Percentiles rank a stretch among this genome's conserved stretches.
These are phyloP conservation scores for Botryotinia convoluta DNA, from an alignment of 2,329 filamentous ascomycete species.

Conservation along the genomic window DNA sequence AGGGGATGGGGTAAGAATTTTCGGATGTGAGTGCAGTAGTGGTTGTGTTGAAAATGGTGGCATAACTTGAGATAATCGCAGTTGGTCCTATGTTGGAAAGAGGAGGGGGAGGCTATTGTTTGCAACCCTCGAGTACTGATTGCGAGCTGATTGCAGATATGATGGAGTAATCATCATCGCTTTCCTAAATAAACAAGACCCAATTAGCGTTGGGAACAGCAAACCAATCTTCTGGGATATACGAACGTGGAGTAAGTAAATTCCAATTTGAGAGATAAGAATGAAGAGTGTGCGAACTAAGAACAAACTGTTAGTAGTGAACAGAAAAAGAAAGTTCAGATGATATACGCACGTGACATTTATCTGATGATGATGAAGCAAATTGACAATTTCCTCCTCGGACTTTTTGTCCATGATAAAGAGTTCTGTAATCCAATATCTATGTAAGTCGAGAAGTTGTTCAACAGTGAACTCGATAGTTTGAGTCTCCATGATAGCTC, in stretches of 20 bases:
- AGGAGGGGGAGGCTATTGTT: not conserved
- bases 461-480: conserved; percentile 20
- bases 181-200: conserved; percentile 4
- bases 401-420: conserved; percentile 16
- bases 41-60: not conserved
- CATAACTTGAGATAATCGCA: not conserved
- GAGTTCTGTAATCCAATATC: conserved; percentile 21
- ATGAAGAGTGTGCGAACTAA: conserved; percentile 3
- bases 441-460: conserved; percentile 18
- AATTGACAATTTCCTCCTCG: conserved; percentile 20
- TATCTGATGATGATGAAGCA: conserved; percentile 17
- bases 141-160: not conserved
- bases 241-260: conserved; percentile 15
- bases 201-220: not conserved
- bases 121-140: not conserved
- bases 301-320: not conserved
- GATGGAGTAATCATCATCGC: not conserved
- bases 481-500: conserved; percentile 17
- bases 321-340: not conserved
- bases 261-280: conserved; percentile 17
- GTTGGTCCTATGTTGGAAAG: not conserved
- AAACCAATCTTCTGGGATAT: not conserved
- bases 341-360: conserved; percentile 12
- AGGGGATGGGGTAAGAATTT: not conserved
- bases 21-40: not conserved